These are phyloP conservation scores for Pseudevernia furfuracea DNA, from an alignment of 495 filamentous ascomycete genomes.

Conservation along the genomic window DNA sequence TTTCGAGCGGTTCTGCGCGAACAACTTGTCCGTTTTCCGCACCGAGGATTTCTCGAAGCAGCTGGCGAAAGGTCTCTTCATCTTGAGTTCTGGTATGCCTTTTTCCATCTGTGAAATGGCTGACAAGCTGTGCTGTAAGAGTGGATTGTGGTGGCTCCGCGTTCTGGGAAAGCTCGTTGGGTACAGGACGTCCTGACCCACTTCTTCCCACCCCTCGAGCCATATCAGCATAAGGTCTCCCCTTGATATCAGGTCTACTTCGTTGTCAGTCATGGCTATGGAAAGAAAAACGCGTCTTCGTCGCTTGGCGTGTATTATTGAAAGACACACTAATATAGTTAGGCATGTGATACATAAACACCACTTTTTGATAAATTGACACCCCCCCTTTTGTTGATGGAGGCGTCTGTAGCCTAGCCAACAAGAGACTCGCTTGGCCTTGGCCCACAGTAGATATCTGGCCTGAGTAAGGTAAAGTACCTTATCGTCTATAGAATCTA, in stretches of 20 bases:
- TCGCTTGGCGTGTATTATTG: background rate
- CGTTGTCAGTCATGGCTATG: slow-evolving; percentile 6
- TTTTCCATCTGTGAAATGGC: slow-evolving; percentile 38
- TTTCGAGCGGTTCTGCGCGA: slow-evolving; percentile 42
- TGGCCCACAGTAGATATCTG: too few relatives aligned
- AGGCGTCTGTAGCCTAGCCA: too few relatives aligned
- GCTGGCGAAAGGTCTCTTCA: slow-evolving; percentile 52
- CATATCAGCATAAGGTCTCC: slow-evolving; percentile 13
- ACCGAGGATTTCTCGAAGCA: slow-evolving; percentile 57
- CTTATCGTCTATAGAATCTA: too few relatives aligned
- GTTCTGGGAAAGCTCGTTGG: slow-evolving; percentile 17
- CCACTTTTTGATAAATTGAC: too few relatives aligned
- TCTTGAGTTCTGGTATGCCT: slow-evolving; percentile 36
- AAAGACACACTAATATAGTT: too few relatives aligned
- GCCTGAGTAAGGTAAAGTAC: too few relatives aligned
- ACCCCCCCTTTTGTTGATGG: too few relatives aligned
- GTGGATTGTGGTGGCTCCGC: slow-evolving; percentile 54
- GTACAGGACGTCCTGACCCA: slow-evolving; percentile 13
- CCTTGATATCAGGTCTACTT: background rate
- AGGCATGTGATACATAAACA: too few relatives aligned
- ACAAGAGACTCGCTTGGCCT: too few relatives aligned
- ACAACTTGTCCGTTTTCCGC: slow-evolving; percentile 33
- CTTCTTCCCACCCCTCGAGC: slow-evolving; percentile 20
- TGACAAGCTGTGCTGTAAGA: slow-evolving; percentile 58
- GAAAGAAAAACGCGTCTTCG: slow-evolving; percentile 13